Percentiles rank a stretch among this genome's conserved stretches.
Conservation (phyloP, 2,329 filamentous ascomycete species). For the Exophiala viscosa region DNA sequence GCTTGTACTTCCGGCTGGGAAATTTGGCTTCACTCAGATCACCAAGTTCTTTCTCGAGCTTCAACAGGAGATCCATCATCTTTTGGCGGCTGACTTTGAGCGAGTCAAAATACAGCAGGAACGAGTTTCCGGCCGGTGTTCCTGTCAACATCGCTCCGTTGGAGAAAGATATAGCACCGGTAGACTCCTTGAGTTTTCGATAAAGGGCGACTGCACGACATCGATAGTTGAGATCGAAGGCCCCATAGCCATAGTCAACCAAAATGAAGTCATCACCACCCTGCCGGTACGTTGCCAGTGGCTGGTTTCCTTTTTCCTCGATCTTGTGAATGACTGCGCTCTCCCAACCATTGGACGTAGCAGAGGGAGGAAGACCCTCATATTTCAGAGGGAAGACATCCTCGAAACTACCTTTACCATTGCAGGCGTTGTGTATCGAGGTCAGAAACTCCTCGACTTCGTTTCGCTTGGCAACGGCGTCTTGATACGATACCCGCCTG, state of each 20-base stretch:
- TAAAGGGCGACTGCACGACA: constrained; percentile 55
- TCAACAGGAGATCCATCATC: constrained; percentile 37
- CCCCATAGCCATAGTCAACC: constrained; percentile 56
- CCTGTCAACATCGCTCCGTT: constrained; percentile 46
- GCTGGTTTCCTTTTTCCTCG: constrained; percentile 35
- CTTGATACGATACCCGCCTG: constrained; percentile 49
- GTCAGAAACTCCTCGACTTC: constrained; percentile 46
- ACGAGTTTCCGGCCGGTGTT: constrained; percentile 48
- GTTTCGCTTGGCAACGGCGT: constrained; percentile 46
- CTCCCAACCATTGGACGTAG: constrained; percentile 27
- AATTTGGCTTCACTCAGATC: constrained; percentile 41
- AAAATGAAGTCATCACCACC: constrained; percentile 52
- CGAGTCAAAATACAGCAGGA: constrained; percentile 48
- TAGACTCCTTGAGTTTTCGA: constrained; percentile 41
- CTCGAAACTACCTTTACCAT: constrained; percentile 32
- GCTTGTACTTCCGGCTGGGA: constrained; percentile 43
- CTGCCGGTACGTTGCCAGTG: constrained; percentile 42
- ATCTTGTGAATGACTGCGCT: constrained; percentile 36
- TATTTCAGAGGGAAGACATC: constrained; percentile 34
- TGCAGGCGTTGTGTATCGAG: constrained; percentile 40
- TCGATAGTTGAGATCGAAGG: constrained; percentile 55
- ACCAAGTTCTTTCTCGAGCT: constrained; percentile 38
- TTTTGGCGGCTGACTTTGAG: constrained; percentile 36
- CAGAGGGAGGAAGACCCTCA: constrained; percentile 23
- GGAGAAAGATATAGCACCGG: constrained; percentile 36